These are phyloP conservation scores for Plasmodium malariae DNA, from an alignment of 169 alveolate genomes.

Conservation along the genomic window DNA sequence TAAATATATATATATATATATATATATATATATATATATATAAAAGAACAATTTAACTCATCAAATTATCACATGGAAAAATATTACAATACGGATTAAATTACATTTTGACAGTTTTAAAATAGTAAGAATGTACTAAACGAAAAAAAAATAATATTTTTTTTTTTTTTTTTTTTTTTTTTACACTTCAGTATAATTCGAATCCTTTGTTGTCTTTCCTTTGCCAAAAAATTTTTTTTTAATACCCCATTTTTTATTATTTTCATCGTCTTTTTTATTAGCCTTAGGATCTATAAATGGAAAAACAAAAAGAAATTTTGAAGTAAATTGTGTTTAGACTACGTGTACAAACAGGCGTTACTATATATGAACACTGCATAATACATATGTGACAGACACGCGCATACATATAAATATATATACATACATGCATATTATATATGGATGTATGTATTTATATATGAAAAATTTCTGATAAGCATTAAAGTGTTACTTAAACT, in stretches of 20 bases:
- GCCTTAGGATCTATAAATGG: constrained; percentile 6
- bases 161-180: neutral
- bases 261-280: constrained; percentile 4
- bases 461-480: neutral
- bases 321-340: too few relatives aligned
- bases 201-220: constrained; percentile 50
- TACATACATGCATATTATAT: neutral
- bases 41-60: neutral
- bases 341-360: too few relatives aligned
- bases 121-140: neutral
- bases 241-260: constrained; percentile 14
- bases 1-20: too few relatives aligned
- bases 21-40: too few relatives aligned
- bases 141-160: neutral
- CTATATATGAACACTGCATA: too few relatives aligned
- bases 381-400: too few relatives aligned
- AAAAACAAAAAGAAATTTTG: neutral
- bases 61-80: neutral
- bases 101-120: neutral
- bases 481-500: constrained; percentile 29
- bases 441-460: neutral
- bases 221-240: constrained; percentile 61
- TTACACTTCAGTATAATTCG: constrained; percentile 31
- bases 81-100: neutral
- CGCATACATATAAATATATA: neutral